phyloP scores from a whole-genome alignment of 768 basidiomycete species.

The Collybia mongolica region DNA sequence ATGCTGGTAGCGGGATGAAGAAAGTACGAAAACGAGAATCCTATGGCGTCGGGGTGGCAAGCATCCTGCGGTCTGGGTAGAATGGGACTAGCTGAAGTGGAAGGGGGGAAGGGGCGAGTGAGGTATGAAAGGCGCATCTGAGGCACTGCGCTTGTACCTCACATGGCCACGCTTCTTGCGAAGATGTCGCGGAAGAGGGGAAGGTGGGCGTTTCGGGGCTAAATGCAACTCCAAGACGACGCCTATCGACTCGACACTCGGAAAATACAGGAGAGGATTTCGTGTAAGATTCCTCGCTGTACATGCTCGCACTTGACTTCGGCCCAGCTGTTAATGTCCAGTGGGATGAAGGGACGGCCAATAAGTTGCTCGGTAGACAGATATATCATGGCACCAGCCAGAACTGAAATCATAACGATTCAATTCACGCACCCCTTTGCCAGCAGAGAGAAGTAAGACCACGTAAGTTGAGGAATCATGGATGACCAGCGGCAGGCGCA shows the following conservation, averaged over 20 bases:
- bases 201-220: constrained; percentile 19
- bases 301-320: constrained; percentile 18
- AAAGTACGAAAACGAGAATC: not conserved
- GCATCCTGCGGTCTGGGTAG: too few relatives aligned
- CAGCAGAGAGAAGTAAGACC: not conserved
- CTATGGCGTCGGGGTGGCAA: not conserved
- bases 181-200: constrained; percentile 9
- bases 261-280: constrained; percentile 11
- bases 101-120: not conserved
- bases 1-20: not conserved
- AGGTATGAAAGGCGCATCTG: not conserved
- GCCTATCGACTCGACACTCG: constrained; percentile 14
- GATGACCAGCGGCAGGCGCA: constrained; percentile 11
- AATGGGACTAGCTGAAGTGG: not conserved
- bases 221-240: constrained; percentile 17
- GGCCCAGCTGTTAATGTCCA: constrained; percentile 16
- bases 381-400: not conserved
- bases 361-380: constrained; percentile 7
- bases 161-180: constrained; percentile 1
- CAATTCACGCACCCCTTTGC: not conserved
- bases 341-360: constrained; percentile 9
- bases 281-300: constrained; percentile 19
- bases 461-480: constrained; percentile 4
- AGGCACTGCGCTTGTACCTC: constrained; percentile 6
- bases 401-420: not conserved